Percentiles rank a stretch among this genome's conserved stretches.
phyloP scores from a whole-genome alignment of 2,329 filamentous ascomycete genomes.

The Microcyclospora pomicola region DNA sequence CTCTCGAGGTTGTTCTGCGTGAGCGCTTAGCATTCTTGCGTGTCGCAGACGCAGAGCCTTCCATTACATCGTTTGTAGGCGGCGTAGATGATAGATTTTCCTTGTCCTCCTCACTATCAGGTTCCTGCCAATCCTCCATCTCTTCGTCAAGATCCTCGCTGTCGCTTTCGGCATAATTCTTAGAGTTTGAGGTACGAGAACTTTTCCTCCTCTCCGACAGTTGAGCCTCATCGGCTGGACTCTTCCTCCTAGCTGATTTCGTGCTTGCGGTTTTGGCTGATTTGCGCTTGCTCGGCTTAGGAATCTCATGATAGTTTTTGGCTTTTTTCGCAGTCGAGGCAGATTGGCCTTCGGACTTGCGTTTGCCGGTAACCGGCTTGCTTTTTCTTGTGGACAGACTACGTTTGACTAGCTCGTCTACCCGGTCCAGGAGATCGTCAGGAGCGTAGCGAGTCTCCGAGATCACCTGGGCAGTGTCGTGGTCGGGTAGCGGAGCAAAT shows the following conservation, averaged over 20 bases:
- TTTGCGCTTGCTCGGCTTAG: conserved; percentile 20
- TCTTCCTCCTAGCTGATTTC: conserved; percentile 28
- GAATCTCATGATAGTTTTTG: conserved; percentile 10
- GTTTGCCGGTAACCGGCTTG: conserved; percentile 16
- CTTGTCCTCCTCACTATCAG: conserved; percentile 13
- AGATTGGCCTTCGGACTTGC: conserved; percentile 18
- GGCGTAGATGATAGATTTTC: conserved; percentile 15
- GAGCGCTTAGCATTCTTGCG: no score
- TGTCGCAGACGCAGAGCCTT: no score
- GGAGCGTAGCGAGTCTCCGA: conserved; percentile 75
- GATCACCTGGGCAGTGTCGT: conserved; percentile 68
- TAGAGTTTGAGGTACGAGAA: conserved; percentile 24
- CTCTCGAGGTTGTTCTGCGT: no score
- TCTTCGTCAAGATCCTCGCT: conserved; percentile 29
- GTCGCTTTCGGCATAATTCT: conserved; percentile 33
- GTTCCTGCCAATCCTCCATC: conserved; percentile 17
- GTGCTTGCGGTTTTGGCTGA: conserved; percentile 19
- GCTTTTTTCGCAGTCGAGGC: conserved; percentile 16
- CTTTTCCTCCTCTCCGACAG: conserved; percentile 32
- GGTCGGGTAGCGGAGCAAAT: conserved; percentile 60
- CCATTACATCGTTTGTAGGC: conserved; percentile 10
- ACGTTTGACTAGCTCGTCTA: conserved; percentile 64
- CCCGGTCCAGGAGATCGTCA: conserved; percentile 55
- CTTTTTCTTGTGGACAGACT: conserved; percentile 45
- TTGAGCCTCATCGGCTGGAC: conserved; percentile 20